Evolutionary conservation across 1,284 basidiomycete species (phyloP), one percentile per base, ranked within the genome.

Genomic region (Cutaneotrichosporon daszewskae): DNA sequence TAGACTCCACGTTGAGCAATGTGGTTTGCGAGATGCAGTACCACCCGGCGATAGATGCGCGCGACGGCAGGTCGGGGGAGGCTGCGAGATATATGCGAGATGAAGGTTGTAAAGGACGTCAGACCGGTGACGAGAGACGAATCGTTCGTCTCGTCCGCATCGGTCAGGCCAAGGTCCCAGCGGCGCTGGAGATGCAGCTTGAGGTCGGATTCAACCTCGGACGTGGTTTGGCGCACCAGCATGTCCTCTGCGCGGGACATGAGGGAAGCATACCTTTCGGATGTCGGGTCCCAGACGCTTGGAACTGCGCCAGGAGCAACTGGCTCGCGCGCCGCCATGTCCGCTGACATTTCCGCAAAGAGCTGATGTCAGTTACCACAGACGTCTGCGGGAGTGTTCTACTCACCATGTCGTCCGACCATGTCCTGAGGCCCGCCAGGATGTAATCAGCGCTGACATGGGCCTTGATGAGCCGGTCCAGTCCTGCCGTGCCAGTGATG

Each of bases 331-430:
- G 27, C 6, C 53, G 55, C 62, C 38, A 94, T 83, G 57, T 89
- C 85, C 5, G 79, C 73, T 80, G 84, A 88, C 32, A 95, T 71
- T 64, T 90, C 86, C 10, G 94, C 72, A 74, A 92, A 94, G 71
- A 90, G 89, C 87, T 92, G 58, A 13, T 2, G 40, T 42, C 19
- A 42, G 33, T 12, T 12, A 19, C n/a, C n/a, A n/a, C n/a, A n/a
- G n/a, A n/a, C n/a, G n/a, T n/a, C n/a, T 16, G 9, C 5, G n/a
- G 32, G 10, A 34, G 32, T 22, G 32, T 24, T 46, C 19, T 8
- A 67, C 82, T 58, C 53, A 90, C 89, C 60, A 85, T 54, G 36
- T 92, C 87, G 65, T 95, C 90, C 22, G 84, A 83, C 90, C 90
- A 95, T 4, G 63, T 66, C 39, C 80, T 76, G 74, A 91, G 79